Evolutionary conservation across 768 basidiomycete species (phyloP).

Genomic region (Strobilomyces echinocephalus): DNA sequence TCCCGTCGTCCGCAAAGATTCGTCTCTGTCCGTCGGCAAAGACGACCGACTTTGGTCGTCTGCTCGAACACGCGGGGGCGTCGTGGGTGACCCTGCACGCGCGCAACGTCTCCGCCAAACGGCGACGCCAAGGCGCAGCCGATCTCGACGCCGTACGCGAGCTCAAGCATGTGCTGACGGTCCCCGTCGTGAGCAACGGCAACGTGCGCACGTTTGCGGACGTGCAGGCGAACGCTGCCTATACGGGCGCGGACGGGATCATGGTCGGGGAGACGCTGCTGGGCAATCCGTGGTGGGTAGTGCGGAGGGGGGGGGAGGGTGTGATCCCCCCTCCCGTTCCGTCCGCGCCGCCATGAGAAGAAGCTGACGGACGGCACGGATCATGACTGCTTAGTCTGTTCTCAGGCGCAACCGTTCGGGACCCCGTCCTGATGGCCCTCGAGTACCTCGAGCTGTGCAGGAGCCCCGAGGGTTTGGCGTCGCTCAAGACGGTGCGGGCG

Average conservation of each 20-base stretch:
- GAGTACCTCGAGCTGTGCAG: conserved; percentile 66
- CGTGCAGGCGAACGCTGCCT: conserved; percentile 46
- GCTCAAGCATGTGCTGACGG: conserved; percentile 45
- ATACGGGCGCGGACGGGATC: conserved; percentile 64
- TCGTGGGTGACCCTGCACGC: conserved; percentile 74
- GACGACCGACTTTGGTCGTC: conserved; percentile 53
- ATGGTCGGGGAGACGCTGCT: conserved; percentile 82
- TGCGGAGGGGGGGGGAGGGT: too few species aligned
- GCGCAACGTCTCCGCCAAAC: conserved; percentile 62
- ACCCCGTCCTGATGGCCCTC: conserved; percentile 61
- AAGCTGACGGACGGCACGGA: neutral
- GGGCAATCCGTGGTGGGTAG: conserved; percentile 63
- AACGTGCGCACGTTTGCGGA: conserved; percentile 65
- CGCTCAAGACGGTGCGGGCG: conserved; percentile 48
- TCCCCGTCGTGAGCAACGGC: conserved; percentile 75
- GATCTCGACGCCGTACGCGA: conserved; percentile 54
- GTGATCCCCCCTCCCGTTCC: too few species aligned
- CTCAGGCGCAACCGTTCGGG: conserved; percentile 41
- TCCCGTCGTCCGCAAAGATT: conserved; percentile 66
- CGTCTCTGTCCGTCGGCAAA: conserved; percentile 48
- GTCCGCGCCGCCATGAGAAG: neutral
- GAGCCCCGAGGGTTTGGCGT: conserved; percentile 45
- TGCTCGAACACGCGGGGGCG: conserved; percentile 60
- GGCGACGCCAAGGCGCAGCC: conserved; percentile 70
- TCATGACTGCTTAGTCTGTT: conserved; percentile 46